phyloP scores from a whole-genome alignment of 2,329 filamentous ascomycete genomes.

The Epichloe bromicola region DNA sequence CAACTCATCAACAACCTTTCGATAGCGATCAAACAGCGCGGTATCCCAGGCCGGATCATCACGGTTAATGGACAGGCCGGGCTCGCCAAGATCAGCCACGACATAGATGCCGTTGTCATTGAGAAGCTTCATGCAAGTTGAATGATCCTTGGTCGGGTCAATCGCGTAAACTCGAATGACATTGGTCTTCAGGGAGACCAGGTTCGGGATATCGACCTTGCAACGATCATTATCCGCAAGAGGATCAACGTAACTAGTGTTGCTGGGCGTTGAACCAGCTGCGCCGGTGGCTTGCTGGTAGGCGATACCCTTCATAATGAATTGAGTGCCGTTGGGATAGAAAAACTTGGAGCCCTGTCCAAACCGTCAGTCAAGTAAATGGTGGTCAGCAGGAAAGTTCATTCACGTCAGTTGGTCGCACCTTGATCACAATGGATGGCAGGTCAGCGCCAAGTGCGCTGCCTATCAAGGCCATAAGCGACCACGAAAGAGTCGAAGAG shows the following conservation, averaged over 20 bases:
- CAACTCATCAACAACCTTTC: conserved; percentile 68
- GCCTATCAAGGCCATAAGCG: conserved; percentile 28
- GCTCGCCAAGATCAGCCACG: conserved; percentile 79
- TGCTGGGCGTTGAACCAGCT: conserved; percentile 34
- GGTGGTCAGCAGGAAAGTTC: neutral
- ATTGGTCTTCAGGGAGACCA: conserved; percentile 73
- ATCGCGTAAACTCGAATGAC: conserved; percentile 92
- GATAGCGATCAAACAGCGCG: conserved; percentile 69
- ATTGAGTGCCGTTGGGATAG: conserved; percentile 56
- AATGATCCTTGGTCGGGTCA: conserved; percentile 66
- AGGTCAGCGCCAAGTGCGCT: conserved; percentile 30
- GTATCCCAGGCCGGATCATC: conserved; percentile 67
- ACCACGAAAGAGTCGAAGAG: conserved; percentile 17
- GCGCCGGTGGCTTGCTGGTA: conserved; percentile 73
- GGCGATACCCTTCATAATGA: conserved; percentile 82
- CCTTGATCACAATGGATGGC: conserved; percentile 57
- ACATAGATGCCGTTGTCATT: conserved; percentile 87
- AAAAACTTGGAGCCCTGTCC: conserved; percentile 72
- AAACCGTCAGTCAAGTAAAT: neutral
- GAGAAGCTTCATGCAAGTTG: conserved; percentile 72
- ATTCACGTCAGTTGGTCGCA: conserved; percentile 20
- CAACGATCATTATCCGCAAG: conserved; percentile 60
- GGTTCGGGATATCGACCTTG: conserved; percentile 72
- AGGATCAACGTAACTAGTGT: conserved; percentile 62
- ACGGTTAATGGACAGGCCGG: conserved; percentile 72